Evolutionary conservation across 768 basidiomycete genomes (phyloP).

Genomic region (Tricholoma sp.): DNA sequence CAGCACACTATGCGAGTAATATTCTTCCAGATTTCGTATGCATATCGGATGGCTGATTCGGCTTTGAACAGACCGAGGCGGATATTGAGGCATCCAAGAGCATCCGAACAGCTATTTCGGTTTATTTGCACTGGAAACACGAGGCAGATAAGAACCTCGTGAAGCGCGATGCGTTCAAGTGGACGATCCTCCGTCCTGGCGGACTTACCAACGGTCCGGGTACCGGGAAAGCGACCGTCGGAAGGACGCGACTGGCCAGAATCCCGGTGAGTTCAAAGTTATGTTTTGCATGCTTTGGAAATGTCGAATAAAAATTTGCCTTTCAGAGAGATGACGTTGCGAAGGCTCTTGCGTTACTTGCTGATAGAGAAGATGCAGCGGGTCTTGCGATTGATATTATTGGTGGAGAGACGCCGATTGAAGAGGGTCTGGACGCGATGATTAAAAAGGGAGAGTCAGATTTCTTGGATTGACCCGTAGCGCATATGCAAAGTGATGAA

Average conservation of each 20-base stretch:
- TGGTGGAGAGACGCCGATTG: constrained; percentile 44
- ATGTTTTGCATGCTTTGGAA: too few relatives aligned
- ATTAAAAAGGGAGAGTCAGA: constrained; percentile 46
- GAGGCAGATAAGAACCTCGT: constrained; percentile 44
- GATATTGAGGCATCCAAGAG: constrained; percentile 39
- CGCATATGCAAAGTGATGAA: too few relatives aligned
- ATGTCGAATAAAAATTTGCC: neutral
- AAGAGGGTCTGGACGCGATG: constrained; percentile 42
- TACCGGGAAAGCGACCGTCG: constrained; percentile 46
- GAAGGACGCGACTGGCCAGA: constrained; percentile 44
- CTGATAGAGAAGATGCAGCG: constrained; percentile 46
- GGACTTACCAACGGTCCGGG: constrained; percentile 45
- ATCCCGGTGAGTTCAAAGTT: constrained; percentile 40
- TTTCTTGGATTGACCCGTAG: too few relatives aligned
- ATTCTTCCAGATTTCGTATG: neutral
- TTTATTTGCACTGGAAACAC: constrained; percentile 46
- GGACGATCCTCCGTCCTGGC: constrained; percentile 68
- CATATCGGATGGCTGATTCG: too few relatives aligned
- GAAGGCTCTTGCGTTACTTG: constrained; percentile 36
- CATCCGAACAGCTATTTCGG: constrained; percentile 39
- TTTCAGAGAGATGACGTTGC: constrained; percentile 57
- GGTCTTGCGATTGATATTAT: constrained; percentile 59
- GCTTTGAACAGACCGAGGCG: constrained; percentile 46
- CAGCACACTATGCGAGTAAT: constrained; percentile 45
- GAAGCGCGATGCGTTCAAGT: constrained; percentile 51